Percentiles rank a stretch among this genome's conserved stretches.
Conservation (phyloP, 2,329 filamentous ascomycete genomes). For the Colletotrichum lentis region DNA sequence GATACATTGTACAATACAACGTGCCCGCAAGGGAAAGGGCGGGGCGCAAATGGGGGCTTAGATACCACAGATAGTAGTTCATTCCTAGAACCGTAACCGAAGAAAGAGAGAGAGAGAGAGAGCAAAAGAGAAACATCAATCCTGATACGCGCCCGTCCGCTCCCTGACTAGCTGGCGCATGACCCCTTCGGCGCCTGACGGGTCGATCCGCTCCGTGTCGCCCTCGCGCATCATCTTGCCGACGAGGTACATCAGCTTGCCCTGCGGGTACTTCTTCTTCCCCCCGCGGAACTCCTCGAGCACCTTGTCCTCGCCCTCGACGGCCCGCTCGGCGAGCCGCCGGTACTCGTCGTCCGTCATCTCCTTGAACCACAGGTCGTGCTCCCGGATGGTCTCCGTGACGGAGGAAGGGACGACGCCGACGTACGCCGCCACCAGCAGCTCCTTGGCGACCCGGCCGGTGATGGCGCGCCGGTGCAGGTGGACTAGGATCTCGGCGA, state of each 20-base stretch:
- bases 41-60: not conserved
- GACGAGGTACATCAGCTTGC: constrained; percentile 68
- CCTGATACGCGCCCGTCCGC: constrained; percentile 6
- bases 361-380: constrained; percentile 64
- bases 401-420: constrained; percentile 55
- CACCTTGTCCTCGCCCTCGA: constrained; percentile 57
- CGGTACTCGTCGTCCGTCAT: constrained; percentile 58
- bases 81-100: too few relatives aligned
- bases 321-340: constrained; percentile 54
- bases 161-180: constrained; percentile 50
- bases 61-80: not conserved
- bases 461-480: constrained; percentile 61
- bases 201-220: constrained; percentile 63
- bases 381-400: constrained; percentile 54
- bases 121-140: not conserved
- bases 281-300: constrained; percentile 55
- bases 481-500: constrained; percentile 61
- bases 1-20: constrained; percentile 29
- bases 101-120: too few relatives aligned
- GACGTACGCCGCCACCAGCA: constrained; percentile 62
- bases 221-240: constrained; percentile 66
- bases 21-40: constrained; percentile 5
- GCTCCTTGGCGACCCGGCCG: constrained; percentile 65
- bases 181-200: constrained; percentile 58
- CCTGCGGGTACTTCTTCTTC: constrained; percentile 57